Base-by-base conservation (phyloP, 306 rosid species). In the Amphicarpaea edgeworthii region DNA sequence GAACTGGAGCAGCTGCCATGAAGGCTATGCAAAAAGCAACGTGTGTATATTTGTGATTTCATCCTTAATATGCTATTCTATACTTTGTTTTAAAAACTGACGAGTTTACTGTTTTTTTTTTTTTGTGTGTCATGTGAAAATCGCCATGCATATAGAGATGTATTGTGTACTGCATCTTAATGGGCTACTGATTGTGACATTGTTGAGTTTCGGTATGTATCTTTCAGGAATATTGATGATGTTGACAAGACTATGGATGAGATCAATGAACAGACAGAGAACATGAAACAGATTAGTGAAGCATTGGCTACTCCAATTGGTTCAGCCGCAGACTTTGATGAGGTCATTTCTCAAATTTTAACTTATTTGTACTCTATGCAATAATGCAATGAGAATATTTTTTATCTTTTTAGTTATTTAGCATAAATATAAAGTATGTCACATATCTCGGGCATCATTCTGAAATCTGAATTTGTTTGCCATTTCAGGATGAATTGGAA, bases 211-310 rank as follows among this genome's bases (percentile, higher is more conserved):
- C 53, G 59, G 72, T 79, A 12, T 72, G 41, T 51, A 65, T 46
- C 60, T 61, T 38, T 38, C 89, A 95, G 99, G 85, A 95, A 92
- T 69, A 90, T 95, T 41, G 97, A 95, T 85, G 99, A 95, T 64
- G 99, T 95, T 69, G 99, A 95, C 81, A 95, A 92, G 84, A 95
- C 97, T 50, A 95, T 95, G 99, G 99, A 95, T 70, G 99, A 95
- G 87, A 95, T 95, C 80, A 92, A 92, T 57, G 99, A 95, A 77
- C 97, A 95, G 76, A 95, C 98, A 0, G 99, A 95, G 86, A 95
- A 95, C 83, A 95, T 95, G 99, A 95, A 90, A 85, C 97, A 90
- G 85, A 92, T 95, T 63, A 98, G 92, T 83, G 99, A 92, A 79
- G 96, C 97, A 50, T 80, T 95, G 92, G 88, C 98, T 46, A 63